phyloP scores from a whole-genome alignment of 768 basidiomycete genomes.

The Agaricus bisporus region DNA sequence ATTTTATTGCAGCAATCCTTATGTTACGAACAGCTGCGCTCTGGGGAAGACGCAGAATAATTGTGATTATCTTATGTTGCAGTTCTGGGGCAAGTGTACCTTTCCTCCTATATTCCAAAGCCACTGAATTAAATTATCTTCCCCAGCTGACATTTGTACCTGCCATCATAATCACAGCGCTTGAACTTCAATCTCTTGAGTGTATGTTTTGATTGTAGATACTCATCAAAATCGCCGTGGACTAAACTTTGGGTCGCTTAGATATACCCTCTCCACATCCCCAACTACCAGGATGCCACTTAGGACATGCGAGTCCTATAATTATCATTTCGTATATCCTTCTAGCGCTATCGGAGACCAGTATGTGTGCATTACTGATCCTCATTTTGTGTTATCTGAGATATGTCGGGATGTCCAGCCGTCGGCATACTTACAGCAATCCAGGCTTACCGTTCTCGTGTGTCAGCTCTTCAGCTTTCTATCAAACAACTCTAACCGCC shows the following conservation, averaged over 20 bases:
- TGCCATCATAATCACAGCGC: constrained; percentile 22
- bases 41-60: constrained; percentile 31
- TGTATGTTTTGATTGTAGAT: constrained; percentile 19
- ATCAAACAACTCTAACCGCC: not conserved
- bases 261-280: constrained; percentile 14
- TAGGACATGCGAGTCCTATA: constrained; percentile 27
- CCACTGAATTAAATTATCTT: not conserved
- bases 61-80: constrained; percentile 24
- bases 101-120: not conserved
- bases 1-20: constrained; percentile 24
- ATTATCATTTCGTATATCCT: constrained; percentile 32
- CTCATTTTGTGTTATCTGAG: not conserved
- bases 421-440: constrained; percentile 31
- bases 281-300: constrained; percentile 24
- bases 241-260: not conserved
- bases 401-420: constrained; percentile 18
- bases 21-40: constrained; percentile 39
- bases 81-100: constrained; percentile 16
- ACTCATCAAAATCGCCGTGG: too few relatives aligned
- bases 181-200: constrained; percentile 27
- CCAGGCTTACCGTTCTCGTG: constrained; percentile 31
- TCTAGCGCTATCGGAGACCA: constrained; percentile 32
- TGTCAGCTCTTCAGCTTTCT: constrained; percentile 11
- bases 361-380: constrained; percentile 17
- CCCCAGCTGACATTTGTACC: constrained; percentile 26